phyloP scores from a whole-genome alignment of 768 basidiomycete genomes.

The Auriscalpium orientale region DNA sequence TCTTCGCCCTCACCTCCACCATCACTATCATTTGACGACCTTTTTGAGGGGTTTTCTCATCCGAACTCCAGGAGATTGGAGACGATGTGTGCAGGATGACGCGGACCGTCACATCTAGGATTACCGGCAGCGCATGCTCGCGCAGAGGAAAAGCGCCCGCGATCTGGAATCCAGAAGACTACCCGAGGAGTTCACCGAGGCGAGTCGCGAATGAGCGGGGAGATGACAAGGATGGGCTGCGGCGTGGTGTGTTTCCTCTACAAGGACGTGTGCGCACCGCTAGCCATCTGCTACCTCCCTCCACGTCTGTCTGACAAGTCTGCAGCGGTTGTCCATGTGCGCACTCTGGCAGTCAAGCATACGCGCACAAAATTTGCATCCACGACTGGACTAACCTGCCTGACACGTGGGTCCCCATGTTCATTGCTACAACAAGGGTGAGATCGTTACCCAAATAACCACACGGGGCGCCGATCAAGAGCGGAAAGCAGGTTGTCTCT shows the following conservation, averaged over 20 bases:
- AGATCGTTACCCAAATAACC: conserved; percentile 77
- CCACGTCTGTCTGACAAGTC: background rate
- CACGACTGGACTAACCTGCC: conserved; percentile 93
- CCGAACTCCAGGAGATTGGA: conserved; percentile 59
- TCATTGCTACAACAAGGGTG: conserved; percentile 89
- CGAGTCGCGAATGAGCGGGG: conserved; percentile 64
- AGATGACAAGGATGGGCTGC: conserved; percentile 66
- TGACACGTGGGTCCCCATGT: conserved; percentile 82
- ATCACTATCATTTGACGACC: conserved; percentile 61
- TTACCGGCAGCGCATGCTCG: conserved; percentile 56
- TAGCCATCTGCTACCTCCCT: background rate
- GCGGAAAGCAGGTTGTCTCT: conserved; percentile 44
- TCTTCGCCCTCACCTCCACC: conserved; percentile 66
- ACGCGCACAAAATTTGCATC: conserved; percentile 94
- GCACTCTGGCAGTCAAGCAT: conserved; percentile 68
- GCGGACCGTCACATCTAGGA: conserved; percentile 64
- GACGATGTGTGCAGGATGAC: conserved; percentile 70
- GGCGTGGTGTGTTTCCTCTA: conserved; percentile 93
- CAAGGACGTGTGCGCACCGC: conserved; percentile 76
- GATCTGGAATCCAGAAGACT: conserved; percentile 88
- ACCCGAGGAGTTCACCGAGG: conserved; percentile 94
- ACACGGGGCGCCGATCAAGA: conserved; percentile 80
- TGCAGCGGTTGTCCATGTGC: conserved; percentile 68
- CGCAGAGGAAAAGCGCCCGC: conserved; percentile 54
- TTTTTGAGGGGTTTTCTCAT: conserved; percentile 56